These are phyloP conservation scores for Kitagawia praeruptora DNA, from an alignment of 129 eudicot species.

Conservation along the genomic window DNA sequence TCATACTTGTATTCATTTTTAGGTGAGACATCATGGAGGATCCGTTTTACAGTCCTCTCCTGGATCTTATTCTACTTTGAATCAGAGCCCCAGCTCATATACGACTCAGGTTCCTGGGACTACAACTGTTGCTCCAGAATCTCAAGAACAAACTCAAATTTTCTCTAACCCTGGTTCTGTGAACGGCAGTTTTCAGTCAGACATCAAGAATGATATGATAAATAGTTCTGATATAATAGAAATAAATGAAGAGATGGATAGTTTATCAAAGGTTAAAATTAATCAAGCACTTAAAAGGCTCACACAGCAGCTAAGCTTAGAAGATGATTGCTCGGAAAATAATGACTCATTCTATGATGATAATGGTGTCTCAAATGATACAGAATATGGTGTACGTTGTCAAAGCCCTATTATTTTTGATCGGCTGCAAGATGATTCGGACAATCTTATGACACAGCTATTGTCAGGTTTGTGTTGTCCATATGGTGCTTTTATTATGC, in stretches of 20 bases:
- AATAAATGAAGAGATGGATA: slow-evolving; percentile 25
- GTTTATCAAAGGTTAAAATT: slow-evolving; percentile 36
- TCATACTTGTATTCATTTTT: slow-evolving; percentile 14
- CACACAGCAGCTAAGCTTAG: slow-evolving; percentile 74
- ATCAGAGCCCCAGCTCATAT: slow-evolving; percentile 51
- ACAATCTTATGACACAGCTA: slow-evolving; percentile 27
- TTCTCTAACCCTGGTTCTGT: slow-evolving; percentile 58
- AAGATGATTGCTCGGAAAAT: slow-evolving; percentile 48
- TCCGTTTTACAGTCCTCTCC: slow-evolving; percentile 35
- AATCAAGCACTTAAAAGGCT: slow-evolving; percentile 57
- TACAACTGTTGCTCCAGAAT: slow-evolving; percentile 29
- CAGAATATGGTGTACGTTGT: slow-evolving; percentile 23
- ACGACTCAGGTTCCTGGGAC: slow-evolving; percentile 40
- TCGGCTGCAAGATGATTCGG: slow-evolving; percentile 30
- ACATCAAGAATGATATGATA: slow-evolving; percentile 31
- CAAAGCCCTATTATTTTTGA: slow-evolving; percentile 24
- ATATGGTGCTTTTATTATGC: slow-evolving; percentile 18
- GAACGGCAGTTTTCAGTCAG: slow-evolving; percentile 58
- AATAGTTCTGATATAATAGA: slow-evolving; percentile 27
- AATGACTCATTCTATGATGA: slow-evolving; percentile 26
- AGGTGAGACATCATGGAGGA: slow-evolving; percentile 52
- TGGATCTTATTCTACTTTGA: slow-evolving; percentile 41
- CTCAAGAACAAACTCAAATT: slow-evolving; percentile 41
- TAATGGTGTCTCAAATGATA: slow-evolving; percentile 37
- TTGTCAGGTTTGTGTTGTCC: slow-evolving; percentile 44